Evolutionary conservation across 805 yeast species (phyloP).

Genomic region (Saturnispora bothae): DNA sequence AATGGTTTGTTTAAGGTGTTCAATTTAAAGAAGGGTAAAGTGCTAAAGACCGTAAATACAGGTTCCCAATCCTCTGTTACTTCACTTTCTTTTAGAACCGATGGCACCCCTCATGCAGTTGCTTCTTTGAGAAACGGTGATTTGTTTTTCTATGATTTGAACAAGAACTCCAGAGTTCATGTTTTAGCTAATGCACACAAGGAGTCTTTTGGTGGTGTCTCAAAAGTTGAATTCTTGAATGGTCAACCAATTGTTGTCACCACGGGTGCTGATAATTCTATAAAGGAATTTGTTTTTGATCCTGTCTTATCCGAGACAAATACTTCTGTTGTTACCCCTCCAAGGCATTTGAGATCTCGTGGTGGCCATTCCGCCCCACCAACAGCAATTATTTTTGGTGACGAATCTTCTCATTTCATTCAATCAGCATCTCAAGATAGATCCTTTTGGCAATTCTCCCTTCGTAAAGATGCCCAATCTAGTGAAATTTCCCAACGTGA

Average conservation of each 20-base stretch:
- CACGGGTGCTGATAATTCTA: slow-evolving; percentile 80
- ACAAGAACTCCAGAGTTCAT: slow-evolving; percentile 64
- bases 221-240: slow-evolving; percentile 62
- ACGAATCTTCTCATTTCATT: slow-evolving; percentile 66
- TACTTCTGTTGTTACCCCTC: slow-evolving; percentile 66
- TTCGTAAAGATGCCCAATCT: slow-evolving; percentile 93
- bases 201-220: slow-evolving; percentile 67
- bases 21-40: slow-evolving; percentile 56
- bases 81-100: slow-evolving; percentile 81
- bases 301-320: slow-evolving; percentile 67
- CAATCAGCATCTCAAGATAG: slow-evolving; percentile 80
- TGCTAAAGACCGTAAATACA: slow-evolving; percentile 40
- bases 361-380: slow-evolving; percentile 98
- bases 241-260: slow-evolving; percentile 90
- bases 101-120: slow-evolving; percentile 75
- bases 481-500: slow-evolving; percentile 81
- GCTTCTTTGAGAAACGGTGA: slow-evolving; percentile 76
- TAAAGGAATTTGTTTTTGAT: slow-evolving; percentile 89
- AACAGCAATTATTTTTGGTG: slow-evolving; percentile 60
- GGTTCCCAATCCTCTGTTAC: slow-evolving; percentile 34
- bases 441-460: slow-evolving; percentile 83
- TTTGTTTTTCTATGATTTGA: slow-evolving; percentile 73
- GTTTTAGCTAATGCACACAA: slow-evolving; percentile 62
- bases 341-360: slow-evolving; percentile 82
- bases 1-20: slow-evolving; percentile 56